Percentiles rank a stretch among this genome's conserved stretches.
Evolutionary conservation across 192 early-diverging fungal genomes (phyloP).

Genomic region (Linnemannia zychae): DNA sequence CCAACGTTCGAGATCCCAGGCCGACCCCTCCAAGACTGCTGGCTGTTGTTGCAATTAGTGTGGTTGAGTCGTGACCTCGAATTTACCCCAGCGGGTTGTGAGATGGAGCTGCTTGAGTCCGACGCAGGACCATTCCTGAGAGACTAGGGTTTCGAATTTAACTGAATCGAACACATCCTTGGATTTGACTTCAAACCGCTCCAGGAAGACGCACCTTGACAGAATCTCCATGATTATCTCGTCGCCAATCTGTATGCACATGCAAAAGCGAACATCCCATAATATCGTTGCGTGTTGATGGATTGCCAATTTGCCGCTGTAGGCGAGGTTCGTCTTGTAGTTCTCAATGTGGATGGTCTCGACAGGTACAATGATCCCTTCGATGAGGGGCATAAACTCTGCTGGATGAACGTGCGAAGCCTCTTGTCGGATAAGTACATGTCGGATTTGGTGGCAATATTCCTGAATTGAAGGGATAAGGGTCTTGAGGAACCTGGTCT

Average conservation of each 20-base stretch:
- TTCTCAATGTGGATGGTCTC: neutral
- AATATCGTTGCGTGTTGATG: neutral
- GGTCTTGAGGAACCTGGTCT: neutral
- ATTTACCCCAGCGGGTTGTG: neutral
- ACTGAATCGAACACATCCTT: neutral
- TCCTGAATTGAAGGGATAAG: neutral
- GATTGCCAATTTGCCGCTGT: neutral
- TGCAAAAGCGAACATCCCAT: neutral
- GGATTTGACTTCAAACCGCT: neutral
- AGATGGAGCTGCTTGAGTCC: neutral
- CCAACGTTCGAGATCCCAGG: neutral
- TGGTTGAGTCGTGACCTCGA: neutral
- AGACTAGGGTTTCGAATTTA: neutral
- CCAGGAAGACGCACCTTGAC: neutral
- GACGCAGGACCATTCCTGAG: neutral
- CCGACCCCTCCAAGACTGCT: too few relatives aligned
- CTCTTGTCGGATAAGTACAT: neutral
- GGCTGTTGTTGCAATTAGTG: neutral
- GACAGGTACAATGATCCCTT: neutral
- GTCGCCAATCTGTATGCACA: neutral
- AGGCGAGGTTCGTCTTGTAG: neutral
- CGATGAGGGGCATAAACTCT: neutral
- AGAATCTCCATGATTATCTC: neutral
- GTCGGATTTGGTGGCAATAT: neutral
- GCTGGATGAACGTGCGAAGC: neutral